phyloP scores from a whole-genome alignment of 1,139 yeast species.

The Hyphopichia burtonii region DNA sequence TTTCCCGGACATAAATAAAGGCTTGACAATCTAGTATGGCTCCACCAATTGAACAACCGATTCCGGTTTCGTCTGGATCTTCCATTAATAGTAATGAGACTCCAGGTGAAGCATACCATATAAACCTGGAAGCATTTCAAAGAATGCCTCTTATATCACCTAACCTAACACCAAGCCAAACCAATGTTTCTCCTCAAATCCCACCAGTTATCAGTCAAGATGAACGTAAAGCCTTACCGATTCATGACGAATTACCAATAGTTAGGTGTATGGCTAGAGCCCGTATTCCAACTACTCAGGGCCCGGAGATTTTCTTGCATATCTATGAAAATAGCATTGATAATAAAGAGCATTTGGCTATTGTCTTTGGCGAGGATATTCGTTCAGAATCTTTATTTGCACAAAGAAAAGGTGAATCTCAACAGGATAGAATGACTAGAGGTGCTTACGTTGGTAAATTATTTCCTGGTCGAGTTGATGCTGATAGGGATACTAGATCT shows the following conservation, averaged over 20 bases:
- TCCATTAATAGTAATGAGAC: not conserved
- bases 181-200: constrained; percentile 13
- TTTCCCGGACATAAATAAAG: too few relatives aligned
- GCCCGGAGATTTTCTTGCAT: constrained; percentile 91
- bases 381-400: constrained; percentile 73
- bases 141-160: constrained; percentile 40
- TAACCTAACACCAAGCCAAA: constrained; percentile 28
- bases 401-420: constrained; percentile 68
- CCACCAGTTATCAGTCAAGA: constrained; percentile 21
- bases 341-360: constrained; percentile 92
- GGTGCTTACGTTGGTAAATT: constrained; percentile 93
- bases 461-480: constrained; percentile 76
- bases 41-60: constrained; percentile 1
- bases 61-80: not conserved
- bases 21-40: too few relatives aligned
- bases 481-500: constrained; percentile 57
- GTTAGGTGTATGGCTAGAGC: constrained; percentile 94
- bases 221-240: constrained; percentile 22
- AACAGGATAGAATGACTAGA: constrained; percentile 90
- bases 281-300: constrained; percentile 87
- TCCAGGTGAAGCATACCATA: not conserved
- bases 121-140: constrained; percentile 10
- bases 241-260: constrained; percentile 47
- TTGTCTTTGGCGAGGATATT: constrained; percentile 92
- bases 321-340: constrained; percentile 83